phyloP scores from a whole-genome alignment of 768 basidiomycete genomes.

The Mrakia blollopis region DNA sequence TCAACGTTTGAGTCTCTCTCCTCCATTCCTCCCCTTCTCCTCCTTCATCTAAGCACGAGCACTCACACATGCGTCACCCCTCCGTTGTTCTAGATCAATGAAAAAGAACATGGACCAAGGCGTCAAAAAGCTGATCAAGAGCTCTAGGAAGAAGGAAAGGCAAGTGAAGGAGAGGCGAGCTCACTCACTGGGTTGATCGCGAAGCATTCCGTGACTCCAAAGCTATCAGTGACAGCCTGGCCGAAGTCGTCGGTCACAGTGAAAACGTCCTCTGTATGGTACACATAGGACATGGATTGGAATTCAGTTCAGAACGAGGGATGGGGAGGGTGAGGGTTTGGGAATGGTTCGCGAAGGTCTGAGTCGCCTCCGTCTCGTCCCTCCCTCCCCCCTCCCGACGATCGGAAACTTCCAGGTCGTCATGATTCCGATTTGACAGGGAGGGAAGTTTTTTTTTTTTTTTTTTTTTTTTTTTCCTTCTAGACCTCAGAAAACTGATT shows the following conservation, averaged over 20 bases:
- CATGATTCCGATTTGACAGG: not conserved
- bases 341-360: not conserved
- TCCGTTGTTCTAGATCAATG: not conserved
- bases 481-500: too few relatives aligned
- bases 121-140: not conserved
- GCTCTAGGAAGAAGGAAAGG: not conserved
- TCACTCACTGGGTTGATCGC: not conserved
- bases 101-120: too few relatives aligned
- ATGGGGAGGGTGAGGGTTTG: too few relatives aligned
- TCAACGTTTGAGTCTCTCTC: not conserved
- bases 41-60: not conserved
- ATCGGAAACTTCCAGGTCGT: too few relatives aligned
- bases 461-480: not conserved
- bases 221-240: not conserved
- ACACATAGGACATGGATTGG: not conserved
- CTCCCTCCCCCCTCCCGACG: too few relatives aligned
- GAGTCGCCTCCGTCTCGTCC: too few relatives aligned
- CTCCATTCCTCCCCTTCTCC: not conserved
- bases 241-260: not conserved
- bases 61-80: not conserved
- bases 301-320: too few relatives aligned
- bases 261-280: not conserved
- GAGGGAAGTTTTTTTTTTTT: not conserved
- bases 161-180: not conserved
- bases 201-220: not conserved